Evolutionary conservation across 192 early-diverging fungal species (phyloP).

Genomic region (Pilaira anomala): DNA sequence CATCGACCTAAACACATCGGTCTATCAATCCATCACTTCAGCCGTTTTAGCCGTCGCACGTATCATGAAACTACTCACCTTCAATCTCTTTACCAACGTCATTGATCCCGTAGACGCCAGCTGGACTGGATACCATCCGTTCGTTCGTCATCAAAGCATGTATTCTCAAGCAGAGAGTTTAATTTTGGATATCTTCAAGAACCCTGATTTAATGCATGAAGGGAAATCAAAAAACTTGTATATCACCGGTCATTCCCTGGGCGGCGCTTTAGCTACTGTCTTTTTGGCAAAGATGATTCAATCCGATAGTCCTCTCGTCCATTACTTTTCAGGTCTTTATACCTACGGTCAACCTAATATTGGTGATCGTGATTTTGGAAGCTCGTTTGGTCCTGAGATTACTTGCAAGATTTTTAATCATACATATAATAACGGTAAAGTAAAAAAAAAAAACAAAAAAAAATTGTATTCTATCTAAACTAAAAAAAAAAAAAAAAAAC

Average conservation of each 20-base stretch:
- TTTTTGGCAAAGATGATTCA: slow-evolving; percentile 55
- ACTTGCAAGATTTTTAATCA: slow-evolving; percentile 56
- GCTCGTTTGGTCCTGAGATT: slow-evolving; percentile 41
- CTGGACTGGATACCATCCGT: slow-evolving; percentile 32
- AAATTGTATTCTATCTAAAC: background rate
- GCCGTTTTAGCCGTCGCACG: slow-evolving; percentile 36
- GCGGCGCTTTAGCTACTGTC: slow-evolving; percentile 47
- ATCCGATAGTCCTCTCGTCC: slow-evolving; percentile 41
- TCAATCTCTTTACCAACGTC: slow-evolving; percentile 43
- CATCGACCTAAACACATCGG: slow-evolving; percentile 44
- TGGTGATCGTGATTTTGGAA: slow-evolving; percentile 48
- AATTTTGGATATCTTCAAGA: slow-evolving; percentile 23
- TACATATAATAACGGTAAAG: slow-evolving; percentile 52
- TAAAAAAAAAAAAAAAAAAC: background rate
- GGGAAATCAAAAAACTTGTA: slow-evolving; percentile 38
- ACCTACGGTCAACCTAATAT: slow-evolving; percentile 52
- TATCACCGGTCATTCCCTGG: slow-evolving; percentile 53
- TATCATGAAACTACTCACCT: slow-evolving; percentile 35
- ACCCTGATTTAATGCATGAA: background rate
- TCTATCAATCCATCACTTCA: slow-evolving; percentile 40
- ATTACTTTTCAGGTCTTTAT: slow-evolving; percentile 51
- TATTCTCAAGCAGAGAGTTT: slow-evolving; percentile 44
- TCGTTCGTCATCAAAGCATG: slow-evolving; percentile 36
- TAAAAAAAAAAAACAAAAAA: background rate
- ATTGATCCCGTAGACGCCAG: slow-evolving; percentile 52